These are phyloP conservation scores for Oldenlandia corymbosa DNA, from an alignment of 257 asterid genomes.

Conservation along the genomic window DNA sequence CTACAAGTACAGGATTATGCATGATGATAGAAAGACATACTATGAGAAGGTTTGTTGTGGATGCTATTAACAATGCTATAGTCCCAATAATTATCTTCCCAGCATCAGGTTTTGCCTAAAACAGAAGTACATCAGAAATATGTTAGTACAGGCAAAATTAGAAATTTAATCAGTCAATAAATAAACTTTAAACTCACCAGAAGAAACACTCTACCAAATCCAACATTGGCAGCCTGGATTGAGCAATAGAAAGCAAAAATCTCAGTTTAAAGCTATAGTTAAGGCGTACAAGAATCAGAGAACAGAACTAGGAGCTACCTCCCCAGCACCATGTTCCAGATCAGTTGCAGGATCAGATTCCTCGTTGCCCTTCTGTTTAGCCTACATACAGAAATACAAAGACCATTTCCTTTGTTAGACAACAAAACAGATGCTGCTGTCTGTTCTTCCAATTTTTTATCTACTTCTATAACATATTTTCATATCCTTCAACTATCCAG, in stretches of 20 bases:
- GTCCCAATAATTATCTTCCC: conserved; percentile 41
- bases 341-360: conserved; percentile 28
- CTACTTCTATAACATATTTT: not conserved
- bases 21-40: conserved; percentile 11
- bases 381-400: conserved; percentile 18
- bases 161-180: not conserved
- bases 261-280: conserved; percentile 3
- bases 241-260: conserved; percentile 1
- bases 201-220: conserved; percentile 37
- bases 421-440: not conserved
- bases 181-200: conserved; percentile 26
- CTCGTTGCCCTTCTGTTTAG: conserved; percentile 22
- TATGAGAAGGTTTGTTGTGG: conserved; percentile 37
- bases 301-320: conserved; percentile 18
- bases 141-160: not conserved
- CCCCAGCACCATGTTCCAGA: conserved; percentile 39
- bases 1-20: not conserved
- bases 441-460: not conserved
- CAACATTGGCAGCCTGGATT: conserved; percentile 45
- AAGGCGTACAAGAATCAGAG: not conserved
- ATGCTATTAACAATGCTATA: conserved; percentile 41
- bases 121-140: not conserved
- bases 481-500: not conserved
- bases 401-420: not conserved
- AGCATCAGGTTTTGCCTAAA: conserved; percentile 50